phyloP scores from a whole-genome alignment of 352 stramenopile species.

The Globisporangium takayamanum region DNA sequence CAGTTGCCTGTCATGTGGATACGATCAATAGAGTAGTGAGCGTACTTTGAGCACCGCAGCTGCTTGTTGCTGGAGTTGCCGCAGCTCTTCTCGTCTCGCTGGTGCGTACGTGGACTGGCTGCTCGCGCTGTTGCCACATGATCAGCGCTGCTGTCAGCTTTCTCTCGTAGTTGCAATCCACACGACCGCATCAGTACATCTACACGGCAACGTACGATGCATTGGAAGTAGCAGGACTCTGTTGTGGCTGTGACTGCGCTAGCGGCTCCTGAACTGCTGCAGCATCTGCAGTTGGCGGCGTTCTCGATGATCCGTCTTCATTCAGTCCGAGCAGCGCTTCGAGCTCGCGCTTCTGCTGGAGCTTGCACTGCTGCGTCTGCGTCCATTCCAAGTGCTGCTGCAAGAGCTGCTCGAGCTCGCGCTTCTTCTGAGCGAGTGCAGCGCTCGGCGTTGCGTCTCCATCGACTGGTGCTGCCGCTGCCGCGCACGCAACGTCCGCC shows the following conservation, averaged over 20 bases:
- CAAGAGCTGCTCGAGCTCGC: constrained; percentile 11
- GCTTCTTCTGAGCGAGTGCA: constrained; percentile 14
- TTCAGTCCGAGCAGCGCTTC: constrained; percentile 3
- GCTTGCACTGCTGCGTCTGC: constrained; percentile 17
- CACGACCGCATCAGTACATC: not conserved
- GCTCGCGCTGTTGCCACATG: not conserved
- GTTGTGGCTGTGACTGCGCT: not conserved
- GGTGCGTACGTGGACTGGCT: not conserved
- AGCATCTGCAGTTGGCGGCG: too few species aligned
- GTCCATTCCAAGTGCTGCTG: constrained; percentile 21
- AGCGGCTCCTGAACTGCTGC: not conserved
- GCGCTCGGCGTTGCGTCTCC: not conserved
- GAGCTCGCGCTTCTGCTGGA: constrained; percentile 16
- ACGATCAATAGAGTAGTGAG: not conserved
- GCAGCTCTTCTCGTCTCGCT: constrained; percentile 31
- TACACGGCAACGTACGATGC: not conserved
- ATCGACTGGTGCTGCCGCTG: not conserved
- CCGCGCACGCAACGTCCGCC: not conserved
- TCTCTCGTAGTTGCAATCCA: not conserved
- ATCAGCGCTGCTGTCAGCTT: not conserved
- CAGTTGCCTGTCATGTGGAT: not conserved
- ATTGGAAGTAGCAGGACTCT: not conserved
- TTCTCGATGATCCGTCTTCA: not conserved
- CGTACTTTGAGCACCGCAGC: constrained; percentile 24
- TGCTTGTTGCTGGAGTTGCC: constrained; percentile 24